Conservation (phyloP, 116 monocot genomes). For the Posidonia oceanica region DNA sequence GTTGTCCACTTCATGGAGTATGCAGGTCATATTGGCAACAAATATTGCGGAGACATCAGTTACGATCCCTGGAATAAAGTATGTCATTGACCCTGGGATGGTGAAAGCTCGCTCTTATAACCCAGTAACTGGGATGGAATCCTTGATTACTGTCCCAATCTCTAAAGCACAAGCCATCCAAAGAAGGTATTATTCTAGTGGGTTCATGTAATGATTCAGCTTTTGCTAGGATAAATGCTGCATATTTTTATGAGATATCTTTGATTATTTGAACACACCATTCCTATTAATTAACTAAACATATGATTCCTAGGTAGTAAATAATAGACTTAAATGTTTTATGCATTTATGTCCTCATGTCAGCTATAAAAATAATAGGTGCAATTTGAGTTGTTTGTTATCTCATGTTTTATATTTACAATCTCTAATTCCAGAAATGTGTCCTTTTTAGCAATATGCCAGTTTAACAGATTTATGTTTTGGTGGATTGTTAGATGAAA, state of each 20-base stretch:
- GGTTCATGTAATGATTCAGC: not conserved
- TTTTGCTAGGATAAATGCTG: no score
- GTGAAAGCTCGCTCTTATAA: constrained; percentile 88
- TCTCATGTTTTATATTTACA: no score
- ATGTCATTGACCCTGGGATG: constrained; percentile 90
- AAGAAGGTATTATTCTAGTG: constrained; percentile 50
- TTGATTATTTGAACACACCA: no score
- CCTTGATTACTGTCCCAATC: constrained; percentile 57
- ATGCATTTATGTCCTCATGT: no score
- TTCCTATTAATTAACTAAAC: no score
- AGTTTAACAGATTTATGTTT: not conserved
- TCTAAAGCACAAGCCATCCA: constrained; percentile 98
- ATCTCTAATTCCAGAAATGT: not conserved
- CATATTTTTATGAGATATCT: no score
- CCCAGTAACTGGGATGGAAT: constrained; percentile 79
- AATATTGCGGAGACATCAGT: constrained; percentile 99
- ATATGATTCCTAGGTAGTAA: no score
- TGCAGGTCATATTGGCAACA: constrained; percentile 87
- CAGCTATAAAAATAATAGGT: no score
- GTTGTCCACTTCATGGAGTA: not conserved
- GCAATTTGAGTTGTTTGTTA: no score
- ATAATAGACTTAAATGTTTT: no score
- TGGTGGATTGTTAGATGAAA: no score
- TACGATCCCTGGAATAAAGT: constrained; percentile 96
- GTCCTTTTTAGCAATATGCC: not conserved